These are phyloP conservation scores for Nevesoporus exiguus DNA, from an alignment of 768 basidiomycete genomes.

Conservation along the genomic window DNA sequence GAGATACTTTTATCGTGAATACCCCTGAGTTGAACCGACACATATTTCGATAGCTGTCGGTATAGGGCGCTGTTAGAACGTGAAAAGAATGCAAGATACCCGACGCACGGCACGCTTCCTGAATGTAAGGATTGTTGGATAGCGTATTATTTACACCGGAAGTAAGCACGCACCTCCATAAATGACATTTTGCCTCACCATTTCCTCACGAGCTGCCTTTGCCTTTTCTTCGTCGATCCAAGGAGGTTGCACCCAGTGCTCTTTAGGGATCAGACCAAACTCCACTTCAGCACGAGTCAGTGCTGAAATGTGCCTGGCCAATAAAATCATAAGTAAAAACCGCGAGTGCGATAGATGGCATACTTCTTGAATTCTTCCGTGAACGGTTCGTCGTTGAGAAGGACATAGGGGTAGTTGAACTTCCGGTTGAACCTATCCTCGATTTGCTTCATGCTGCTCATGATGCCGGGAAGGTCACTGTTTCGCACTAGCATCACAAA, in stretches of 20 bases:
- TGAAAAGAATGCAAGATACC: neutral
- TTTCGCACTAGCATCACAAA: slow-evolving; percentile 81
- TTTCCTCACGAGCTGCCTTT: slow-evolving; percentile 49
- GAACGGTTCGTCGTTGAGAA: slow-evolving; percentile 85
- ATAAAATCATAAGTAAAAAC: slow-evolving; percentile 5
- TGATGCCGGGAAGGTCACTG: slow-evolving; percentile 53
- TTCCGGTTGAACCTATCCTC: slow-evolving; percentile 86
- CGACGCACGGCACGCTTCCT: slow-evolving; percentile 71
- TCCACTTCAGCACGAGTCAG: slow-evolving; percentile 33
- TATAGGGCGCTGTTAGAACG: slow-evolving; percentile 5
- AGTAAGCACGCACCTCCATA: slow-evolving; percentile 50
- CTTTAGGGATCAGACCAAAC: slow-evolving; percentile 64
- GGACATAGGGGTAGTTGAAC: slow-evolving; percentile 82
- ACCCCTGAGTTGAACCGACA: slow-evolving; percentile 93
- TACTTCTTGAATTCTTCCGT: slow-evolving; percentile 68
- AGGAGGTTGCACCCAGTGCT: slow-evolving; percentile 75
- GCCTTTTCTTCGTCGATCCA: slow-evolving; percentile 77
- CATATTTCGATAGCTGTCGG: slow-evolving; percentile 84
- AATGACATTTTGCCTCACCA: slow-evolving; percentile 61
- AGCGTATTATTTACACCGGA: slow-evolving; percentile 3
- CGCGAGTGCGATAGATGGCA: slow-evolving; percentile 12
- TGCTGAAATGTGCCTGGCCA: slow-evolving; percentile 30
- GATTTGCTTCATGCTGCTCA: slow-evolving; percentile 66
- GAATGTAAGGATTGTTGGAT: neutral
- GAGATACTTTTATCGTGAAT: slow-evolving; percentile 3